Base-by-base conservation (phyloP, 2,329 filamentous ascomycete species). In the Xylariaceae sp. region DNA sequence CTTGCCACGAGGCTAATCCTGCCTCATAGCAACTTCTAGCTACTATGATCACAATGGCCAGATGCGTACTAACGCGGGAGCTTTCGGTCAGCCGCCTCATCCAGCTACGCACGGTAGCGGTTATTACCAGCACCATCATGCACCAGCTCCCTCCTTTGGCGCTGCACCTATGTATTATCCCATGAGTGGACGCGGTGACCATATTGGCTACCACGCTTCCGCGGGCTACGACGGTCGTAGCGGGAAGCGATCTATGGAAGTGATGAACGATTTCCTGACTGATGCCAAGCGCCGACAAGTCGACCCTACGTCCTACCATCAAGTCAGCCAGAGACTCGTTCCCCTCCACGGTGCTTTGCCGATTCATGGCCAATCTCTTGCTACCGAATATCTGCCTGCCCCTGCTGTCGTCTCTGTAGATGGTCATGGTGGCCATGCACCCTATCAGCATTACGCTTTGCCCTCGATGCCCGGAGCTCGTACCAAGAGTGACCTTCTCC, bases 201-300 rank as follows among this genome's bases (percentile, higher is more conserved):
- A 88, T 66, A 77, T 88, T 55, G 80, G 80, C 57, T 86, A 87
- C 66, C 79, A 83, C 53, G 68, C 73, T 39, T 66, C 68, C 34
- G 63, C 68, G 18, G 68, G 68, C 33, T 75, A 87, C 65, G 89
- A 93, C 66, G 81, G 84, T 60, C 84, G 89, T 66, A 7, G 4
- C 7, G 22, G 22, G 7, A 94, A 93, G 75, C 89, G 91, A 56
- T 84, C 84, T n/a, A 89, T 87, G 61, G 91, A 97, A 65, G 88
- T 89, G 53, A 77, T 97, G 54, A 93, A 96, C 67, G 90, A 96
- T 69, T 96, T 97, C 75, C 96, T 97, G 61, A 90, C 89, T 60
- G 90, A 89, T 68, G 86, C 91, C 61, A 97, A 97, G 79, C 89
- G 92, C 64, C 88, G 91, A 66, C 86, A 91, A 63, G 88, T 97